Base-by-base conservation (phyloP, 768 basidiomycete species). In the Boletus vermiculosoides region DNA sequence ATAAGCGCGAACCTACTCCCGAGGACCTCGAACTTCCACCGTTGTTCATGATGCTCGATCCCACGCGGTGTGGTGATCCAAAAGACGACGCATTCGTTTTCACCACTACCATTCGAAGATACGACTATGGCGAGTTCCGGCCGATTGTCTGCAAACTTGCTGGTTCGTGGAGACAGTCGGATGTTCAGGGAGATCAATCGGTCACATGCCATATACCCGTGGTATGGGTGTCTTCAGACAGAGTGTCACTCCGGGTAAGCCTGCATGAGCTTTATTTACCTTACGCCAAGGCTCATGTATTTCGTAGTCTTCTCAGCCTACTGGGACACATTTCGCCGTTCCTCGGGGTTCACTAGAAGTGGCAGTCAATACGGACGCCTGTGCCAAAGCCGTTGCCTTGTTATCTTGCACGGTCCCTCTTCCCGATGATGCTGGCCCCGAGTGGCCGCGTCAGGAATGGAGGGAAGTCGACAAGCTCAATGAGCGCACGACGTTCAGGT, bases 71-170 rank as follows among this genome's bases (percentile, higher is more conserved):
- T 51, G 92, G 91, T 4, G 83, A 86, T 53, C 79, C 86, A 34
- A 78, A 80, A 3, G 83, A 92, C 33, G 95, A 98, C 65, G 77
- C 79, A 5, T 97, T 92, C 67, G 87, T 92, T 16, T 94, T 98
- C 68, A 90, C 94, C 0, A 87, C 82, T 44, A 86, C 81, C 64
- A 92, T 80, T 47, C 78, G 88, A 48, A 80, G 94, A 50, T 82
- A 88, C 44, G 91, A 93, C 64, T 94, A 85, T 65, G 88, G 88
- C 50, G 90, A 92, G 66, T 82, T 83, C 52, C 80, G 95, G 9
- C 88, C 92, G 0, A 79, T 93, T 54, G 73, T 94, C 45, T 87
- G 87, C 66, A 82, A 81, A 57, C 76, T 98, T 11, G 83, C 87
- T 59, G 69, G 87, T 1, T 80, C 78, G 42, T 97, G 94, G 94